phyloP scores from a whole-genome alignment of 345 rosid species.

The Bruguiera gymnorhiza region DNA sequence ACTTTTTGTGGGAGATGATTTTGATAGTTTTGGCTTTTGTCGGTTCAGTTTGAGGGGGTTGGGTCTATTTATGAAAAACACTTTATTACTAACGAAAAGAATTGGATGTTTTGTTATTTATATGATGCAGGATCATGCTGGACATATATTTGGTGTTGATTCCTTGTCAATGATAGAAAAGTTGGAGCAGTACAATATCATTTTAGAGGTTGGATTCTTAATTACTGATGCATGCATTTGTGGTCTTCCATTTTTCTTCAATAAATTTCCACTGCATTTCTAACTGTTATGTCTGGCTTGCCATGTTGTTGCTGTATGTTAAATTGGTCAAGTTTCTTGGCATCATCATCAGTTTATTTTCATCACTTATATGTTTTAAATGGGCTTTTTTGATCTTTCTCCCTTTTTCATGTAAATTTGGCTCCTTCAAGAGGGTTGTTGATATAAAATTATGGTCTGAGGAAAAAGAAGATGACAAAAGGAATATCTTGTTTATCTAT shows the following conservation, averaged over 20 bases:
- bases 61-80: too few relatives aligned
- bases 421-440: slow-evolving; percentile 1
- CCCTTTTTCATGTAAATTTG: background rate
- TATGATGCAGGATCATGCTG: slow-evolving; percentile 77
- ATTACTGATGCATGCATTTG: background rate
- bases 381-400: background rate
- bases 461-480: background rate
- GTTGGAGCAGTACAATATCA: slow-evolving; percentile 74
- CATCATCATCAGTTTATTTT: background rate
- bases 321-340: background rate
- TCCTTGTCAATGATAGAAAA: slow-evolving; percentile 78
- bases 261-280: background rate
- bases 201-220: slow-evolving; percentile 64
- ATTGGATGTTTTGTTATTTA: too few relatives aligned
- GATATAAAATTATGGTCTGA: background rate
- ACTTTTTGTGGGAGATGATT: too few relatives aligned
- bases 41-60: too few relatives aligned
- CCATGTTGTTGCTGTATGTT: background rate
- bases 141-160: slow-evolving; percentile 89
- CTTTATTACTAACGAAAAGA: too few relatives aligned
- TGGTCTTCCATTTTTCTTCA: slow-evolving; percentile 8
- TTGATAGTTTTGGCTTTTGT: too few relatives aligned
- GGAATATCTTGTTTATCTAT: background rate
- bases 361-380: background rate
- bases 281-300: background rate